Base-by-base conservation (phyloP, 495 filamentous ascomycete species). In the Penicillium riverlandense region DNA sequence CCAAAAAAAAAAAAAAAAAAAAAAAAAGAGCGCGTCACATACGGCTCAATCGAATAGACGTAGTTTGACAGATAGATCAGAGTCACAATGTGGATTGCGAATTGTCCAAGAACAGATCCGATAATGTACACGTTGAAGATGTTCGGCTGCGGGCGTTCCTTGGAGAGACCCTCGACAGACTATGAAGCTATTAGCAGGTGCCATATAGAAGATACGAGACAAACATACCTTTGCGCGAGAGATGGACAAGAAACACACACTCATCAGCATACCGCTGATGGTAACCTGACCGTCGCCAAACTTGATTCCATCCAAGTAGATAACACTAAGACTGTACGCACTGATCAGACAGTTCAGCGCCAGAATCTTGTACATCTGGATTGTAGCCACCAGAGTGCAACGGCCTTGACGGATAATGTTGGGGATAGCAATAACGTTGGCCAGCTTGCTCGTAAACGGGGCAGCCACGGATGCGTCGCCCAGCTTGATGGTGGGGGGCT, bases 331-430 rank as follows among this genome's bases (percentile, higher is more conserved):
- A 70, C 90, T 96, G 79, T 99, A 99, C 14, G 92, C 92, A 57
- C 87, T 95, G 63, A 99, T 99, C 57, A 99, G 72, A 61, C 92
- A 99, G 72, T 99, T 99, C 46, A 99, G 72, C 14, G 92, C 92
- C 41, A 99, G 77, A 55, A 99, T 99, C 75, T 99, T 99, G 77
- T 97, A 99, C 92, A 99, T 99, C 70, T 99, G 92, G 50, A 99
- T 97, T 4, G 94, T 97, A 5, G 92, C 91, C 38, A 99, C 94
- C 9, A 99, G 75, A 2, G 92, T 96, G 66, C 92, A 99, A 45
- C 92, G 84, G 40, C 92, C 92, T 67, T 99, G 92, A 47, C 92
- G 85, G 52, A 99, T 88, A 54, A 99, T 99, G 71, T 99, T 97
- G 12, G 92, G 90, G 49, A 99, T 91, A 35, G 92, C 92, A 52